Evolutionary conservation across 768 basidiomycete genomes (phyloP).

Genomic region (Sarcodon sp.): DNA sequence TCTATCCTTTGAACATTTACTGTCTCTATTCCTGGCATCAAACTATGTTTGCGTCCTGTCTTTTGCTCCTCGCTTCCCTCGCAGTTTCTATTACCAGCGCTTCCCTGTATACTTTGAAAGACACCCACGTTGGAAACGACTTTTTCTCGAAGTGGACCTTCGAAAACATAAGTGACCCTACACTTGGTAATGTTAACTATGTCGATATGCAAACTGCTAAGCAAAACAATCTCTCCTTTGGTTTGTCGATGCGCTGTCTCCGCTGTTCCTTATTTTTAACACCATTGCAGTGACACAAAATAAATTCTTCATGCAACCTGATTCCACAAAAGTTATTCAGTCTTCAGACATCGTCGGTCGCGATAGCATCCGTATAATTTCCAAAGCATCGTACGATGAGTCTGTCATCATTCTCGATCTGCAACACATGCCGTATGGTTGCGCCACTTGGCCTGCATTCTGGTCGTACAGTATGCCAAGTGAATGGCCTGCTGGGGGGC

Average conservation of each 20-base stretch:
- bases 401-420: slow-evolving; percentile 38
- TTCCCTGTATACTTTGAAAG: too few species aligned
- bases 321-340: slow-evolving; percentile 24
- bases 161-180: slow-evolving; percentile 43
- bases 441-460: slow-evolving; percentile 54
- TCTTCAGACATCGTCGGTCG: slow-evolving; percentile 27
- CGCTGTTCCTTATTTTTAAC: not conserved
- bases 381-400: slow-evolving; percentile 29
- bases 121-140: slow-evolving; percentile 15
- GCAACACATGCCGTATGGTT: slow-evolving; percentile 48
- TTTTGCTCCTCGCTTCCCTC: too few species aligned
- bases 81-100: too few species aligned
- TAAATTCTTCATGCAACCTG: slow-evolving; percentile 48
- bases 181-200: slow-evolving; percentile 53
- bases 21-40: too few species aligned
- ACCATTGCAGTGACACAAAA: slow-evolving; percentile 17
- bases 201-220: slow-evolving; percentile 30
- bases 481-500: slow-evolving; percentile 50
- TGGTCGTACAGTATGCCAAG: slow-evolving; percentile 39
- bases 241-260: slow-evolving; percentile 15
- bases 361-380: slow-evolving; percentile 41
- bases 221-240: slow-evolving; percentile 30
- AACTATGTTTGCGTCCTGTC: too few species aligned
- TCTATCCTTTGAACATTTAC: too few species aligned
- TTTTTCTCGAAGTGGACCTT: slow-evolving; percentile 37